These are phyloP conservation scores for Fusarium sp. DNA, from an alignment of 2,329 filamentous ascomycete species.

Conservation along the genomic window DNA sequence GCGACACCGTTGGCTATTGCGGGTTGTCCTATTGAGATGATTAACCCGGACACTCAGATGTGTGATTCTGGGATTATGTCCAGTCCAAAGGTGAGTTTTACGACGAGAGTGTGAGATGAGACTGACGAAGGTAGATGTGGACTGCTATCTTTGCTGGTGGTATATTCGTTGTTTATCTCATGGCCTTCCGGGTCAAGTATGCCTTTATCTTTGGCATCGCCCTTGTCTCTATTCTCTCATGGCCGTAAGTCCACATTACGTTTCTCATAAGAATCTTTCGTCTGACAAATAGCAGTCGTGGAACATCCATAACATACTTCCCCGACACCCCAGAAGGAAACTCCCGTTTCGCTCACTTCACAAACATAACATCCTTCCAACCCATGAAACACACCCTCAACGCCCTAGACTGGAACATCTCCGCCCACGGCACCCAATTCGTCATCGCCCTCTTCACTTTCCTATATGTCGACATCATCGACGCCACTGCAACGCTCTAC, in stretches of 20 bases:
- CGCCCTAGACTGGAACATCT: conserved; percentile 76
- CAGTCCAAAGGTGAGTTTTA: conserved; percentile 34
- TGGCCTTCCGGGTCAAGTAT: conserved; percentile 84
- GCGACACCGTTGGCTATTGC: conserved; percentile 76
- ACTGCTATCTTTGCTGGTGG: conserved; percentile 83
- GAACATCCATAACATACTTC: conserved; percentile 78
- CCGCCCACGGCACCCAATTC: conserved; percentile 74
- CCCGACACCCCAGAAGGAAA: conserved; percentile 74
- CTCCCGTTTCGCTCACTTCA: conserved; percentile 80
- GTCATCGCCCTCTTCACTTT: conserved; percentile 79
- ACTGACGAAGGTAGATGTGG: conserved; percentile 64
- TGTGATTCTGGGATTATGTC: conserved; percentile 37
- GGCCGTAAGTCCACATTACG: conserved; percentile 65
- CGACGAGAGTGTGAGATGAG: fast-evolving
- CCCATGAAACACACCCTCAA: conserved; percentile 72
- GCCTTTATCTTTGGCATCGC: conserved; percentile 83
- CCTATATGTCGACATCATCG: conserved; percentile 78
- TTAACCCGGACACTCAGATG: conserved; percentile 28
- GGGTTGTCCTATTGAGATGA: conserved; percentile 62
- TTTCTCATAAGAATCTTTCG: too few relatives aligned
- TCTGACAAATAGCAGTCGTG: conserved; percentile 8
- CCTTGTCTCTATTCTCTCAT: conserved; percentile 83
- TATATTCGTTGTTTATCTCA: conserved; percentile 76
- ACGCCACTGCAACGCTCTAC: conserved; percentile 77
- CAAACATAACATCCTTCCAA: conserved; percentile 81